Conservation (phyloP, 1,139 yeast genomes). For the Saccharomyces hybrid region DNA sequence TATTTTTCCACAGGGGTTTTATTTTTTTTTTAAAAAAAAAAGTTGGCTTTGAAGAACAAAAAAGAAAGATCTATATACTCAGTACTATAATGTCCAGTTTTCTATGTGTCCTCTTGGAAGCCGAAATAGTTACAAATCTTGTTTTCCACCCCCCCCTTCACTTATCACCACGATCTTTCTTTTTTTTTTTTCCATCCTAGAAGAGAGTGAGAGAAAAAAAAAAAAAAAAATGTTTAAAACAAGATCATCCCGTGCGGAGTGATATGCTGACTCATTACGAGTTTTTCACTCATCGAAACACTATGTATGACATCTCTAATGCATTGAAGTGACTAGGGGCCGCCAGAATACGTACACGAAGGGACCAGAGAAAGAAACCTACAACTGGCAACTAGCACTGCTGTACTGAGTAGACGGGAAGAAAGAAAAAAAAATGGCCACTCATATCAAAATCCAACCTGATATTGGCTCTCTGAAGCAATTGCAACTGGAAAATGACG, state of each 20-base stretch:
- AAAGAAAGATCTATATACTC: neutral
- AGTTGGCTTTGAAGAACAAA: neutral
- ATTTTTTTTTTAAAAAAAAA: neutral
- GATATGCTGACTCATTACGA: neutral
- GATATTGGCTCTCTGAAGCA: conserved; percentile 43
- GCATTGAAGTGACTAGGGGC: neutral
- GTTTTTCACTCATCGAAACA: neutral
- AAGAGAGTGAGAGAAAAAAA: too few relatives aligned
- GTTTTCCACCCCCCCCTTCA: neutral
- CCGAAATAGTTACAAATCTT: neutral
- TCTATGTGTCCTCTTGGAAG: neutral
- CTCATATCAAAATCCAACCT: conserved; percentile 46
- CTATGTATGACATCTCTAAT: neutral
- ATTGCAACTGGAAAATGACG: conserved; percentile 38
- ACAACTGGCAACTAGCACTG: neutral
- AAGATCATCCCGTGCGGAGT: neutral
- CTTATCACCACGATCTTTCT: neutral
- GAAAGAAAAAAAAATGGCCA: neutral
- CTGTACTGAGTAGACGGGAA: neutral
- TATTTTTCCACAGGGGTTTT: neutral
- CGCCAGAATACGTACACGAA: neutral
- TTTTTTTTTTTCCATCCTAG: neutral
- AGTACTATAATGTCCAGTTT: neutral
- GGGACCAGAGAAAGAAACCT: neutral
- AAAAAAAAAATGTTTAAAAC: neutral